phyloP scores from a whole-genome alignment of 345 rosid genomes.

The Camelina laxa region DNA sequence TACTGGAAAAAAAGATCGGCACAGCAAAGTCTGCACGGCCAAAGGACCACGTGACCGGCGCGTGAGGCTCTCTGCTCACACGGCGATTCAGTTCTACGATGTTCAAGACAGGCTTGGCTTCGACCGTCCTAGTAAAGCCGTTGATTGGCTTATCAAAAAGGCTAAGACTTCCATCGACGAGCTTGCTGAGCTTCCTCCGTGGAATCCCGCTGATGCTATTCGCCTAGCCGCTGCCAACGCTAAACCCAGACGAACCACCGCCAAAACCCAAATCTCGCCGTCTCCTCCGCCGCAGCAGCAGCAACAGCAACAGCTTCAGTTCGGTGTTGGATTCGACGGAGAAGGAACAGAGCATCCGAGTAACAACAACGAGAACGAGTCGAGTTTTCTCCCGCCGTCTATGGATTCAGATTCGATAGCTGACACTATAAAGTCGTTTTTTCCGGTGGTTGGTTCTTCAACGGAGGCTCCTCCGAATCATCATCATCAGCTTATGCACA shows the following conservation, averaged over 20 bases:
- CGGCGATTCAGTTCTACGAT: conserved; percentile 95
- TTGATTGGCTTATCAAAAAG: conserved; percentile 96
- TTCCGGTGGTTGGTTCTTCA: conserved; percentile 67
- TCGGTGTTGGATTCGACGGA: conserved; percentile 40
- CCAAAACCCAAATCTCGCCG: conserved; percentile 22
- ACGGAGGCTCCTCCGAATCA: conserved; percentile 52
- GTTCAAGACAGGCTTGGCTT: conserved; percentile 95
- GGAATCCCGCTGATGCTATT: conserved; percentile 61
- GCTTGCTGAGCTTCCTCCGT: conserved; percentile 87
- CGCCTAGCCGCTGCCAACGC: conserved; percentile 44
- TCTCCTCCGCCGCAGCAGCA: conserved; percentile 34
- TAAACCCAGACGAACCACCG: conserved; percentile 33
- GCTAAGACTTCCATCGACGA: conserved; percentile 89
- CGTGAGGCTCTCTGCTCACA: conserved; percentile 89
- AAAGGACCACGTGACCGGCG: conserved; percentile 97
- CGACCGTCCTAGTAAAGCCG: conserved; percentile 96
- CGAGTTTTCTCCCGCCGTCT: conserved; percentile 75
- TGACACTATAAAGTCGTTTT: conserved; percentile 90
- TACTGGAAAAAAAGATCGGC: conserved; percentile 89
- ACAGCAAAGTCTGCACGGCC: conserved; percentile 94
- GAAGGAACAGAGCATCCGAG: conserved; percentile 27
- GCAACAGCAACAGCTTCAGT: conserved; percentile 34
- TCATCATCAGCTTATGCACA: conserved; percentile 41
- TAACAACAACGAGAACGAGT: conserved; percentile 33
- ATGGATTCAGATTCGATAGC: conserved; percentile 83